phyloP scores from a whole-genome alignment of 2,329 filamentous ascomycete species.

The Zymoseptoria passerinii region DNA sequence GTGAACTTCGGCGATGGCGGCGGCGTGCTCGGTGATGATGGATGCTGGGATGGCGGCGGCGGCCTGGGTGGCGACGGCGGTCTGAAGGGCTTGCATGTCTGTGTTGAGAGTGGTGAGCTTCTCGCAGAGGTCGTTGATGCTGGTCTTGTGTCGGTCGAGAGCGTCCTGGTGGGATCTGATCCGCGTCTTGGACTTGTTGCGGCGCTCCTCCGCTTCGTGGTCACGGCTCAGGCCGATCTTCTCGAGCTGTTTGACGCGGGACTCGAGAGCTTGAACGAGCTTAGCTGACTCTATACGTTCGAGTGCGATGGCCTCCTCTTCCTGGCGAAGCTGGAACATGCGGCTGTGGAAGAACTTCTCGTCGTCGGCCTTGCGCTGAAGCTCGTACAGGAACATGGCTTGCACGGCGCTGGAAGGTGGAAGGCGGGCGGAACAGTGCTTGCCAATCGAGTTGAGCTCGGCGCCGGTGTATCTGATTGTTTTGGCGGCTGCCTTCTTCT shows the following conservation, averaged over 20 bases:
- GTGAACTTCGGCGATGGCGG: not conserved
- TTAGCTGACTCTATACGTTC: not conserved
- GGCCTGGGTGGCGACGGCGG: not conserved
- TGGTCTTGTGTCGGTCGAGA: conserved; percentile 1
- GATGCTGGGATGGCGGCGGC: not conserved
- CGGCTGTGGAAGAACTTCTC: conserved; percentile 22
- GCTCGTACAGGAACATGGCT: conserved; percentile 25
- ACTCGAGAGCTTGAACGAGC: not conserved
- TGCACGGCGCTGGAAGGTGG: conserved; percentile 21
- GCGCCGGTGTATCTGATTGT: conserved; percentile 2
- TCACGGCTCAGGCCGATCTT: conserved; percentile 11
- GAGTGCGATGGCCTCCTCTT: conserved; percentile 3
- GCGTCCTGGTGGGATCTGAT: not conserved
- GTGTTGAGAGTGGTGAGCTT: conserved; percentile 3
- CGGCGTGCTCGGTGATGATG: not conserved
- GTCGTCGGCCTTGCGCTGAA: conserved; percentile 20
- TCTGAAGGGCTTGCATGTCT: not conserved
- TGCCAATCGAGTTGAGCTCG: conserved; percentile 12
- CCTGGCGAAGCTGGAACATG: conserved; percentile 16
- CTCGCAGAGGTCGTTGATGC: conserved; percentile 2
- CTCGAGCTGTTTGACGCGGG: conserved; percentile 10
- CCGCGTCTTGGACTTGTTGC: conserved; percentile 8
- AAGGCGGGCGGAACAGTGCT: conserved; percentile 12
- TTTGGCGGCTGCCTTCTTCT: not conserved
- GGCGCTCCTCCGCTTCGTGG: conserved; percentile 10